A percentile compares a stretch with the other conserved stretches of the same genome.
Evolutionary conservation across 2,329 filamentous ascomycete species (phyloP).

Genomic region (Stagonosporopsis rhizophila): DNA sequence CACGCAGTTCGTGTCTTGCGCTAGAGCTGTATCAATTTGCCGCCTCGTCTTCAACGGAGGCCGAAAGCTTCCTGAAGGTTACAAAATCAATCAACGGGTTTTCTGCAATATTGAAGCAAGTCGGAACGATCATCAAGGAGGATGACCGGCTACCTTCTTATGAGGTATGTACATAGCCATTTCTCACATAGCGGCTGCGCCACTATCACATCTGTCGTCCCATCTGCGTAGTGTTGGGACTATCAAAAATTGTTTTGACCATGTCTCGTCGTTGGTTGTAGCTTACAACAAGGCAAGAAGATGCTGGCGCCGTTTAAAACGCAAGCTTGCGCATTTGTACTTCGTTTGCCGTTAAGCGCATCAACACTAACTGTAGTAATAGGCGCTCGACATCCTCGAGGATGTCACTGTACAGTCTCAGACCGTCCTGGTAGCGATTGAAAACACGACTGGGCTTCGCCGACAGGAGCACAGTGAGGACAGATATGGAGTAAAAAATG

Average conservation of each 20-base stretch:
- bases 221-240: background rate
- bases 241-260: background rate
- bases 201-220: background rate
- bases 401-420: slow-evolving; percentile 45
- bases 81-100: slow-evolving; percentile 47
- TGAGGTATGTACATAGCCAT: slow-evolving; percentile 34
- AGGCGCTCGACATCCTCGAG: slow-evolving; percentile 45
- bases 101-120: slow-evolving; percentile 47
- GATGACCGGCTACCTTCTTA: slow-evolving; percentile 47
- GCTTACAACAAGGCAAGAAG: background rate
- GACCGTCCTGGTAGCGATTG: slow-evolving; percentile 37
- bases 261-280: background rate
- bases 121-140: slow-evolving; percentile 48
- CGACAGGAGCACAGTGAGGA: slow-evolving; percentile 9
- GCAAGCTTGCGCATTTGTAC: background rate
- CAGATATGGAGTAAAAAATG: background rate
- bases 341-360: too few species aligned
- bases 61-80: slow-evolving; percentile 38
- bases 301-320: background rate
- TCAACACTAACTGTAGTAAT: background rate
- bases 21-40: slow-evolving; percentile 45
- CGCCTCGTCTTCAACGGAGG: slow-evolving; percentile 30
- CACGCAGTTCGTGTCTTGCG: slow-evolving; percentile 43
- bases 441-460: slow-evolving; percentile 27
- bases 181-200: background rate